phyloP scores from a whole-genome alignment of 306 rosid genomes.

The Leucaena leucocephala region DNA sequence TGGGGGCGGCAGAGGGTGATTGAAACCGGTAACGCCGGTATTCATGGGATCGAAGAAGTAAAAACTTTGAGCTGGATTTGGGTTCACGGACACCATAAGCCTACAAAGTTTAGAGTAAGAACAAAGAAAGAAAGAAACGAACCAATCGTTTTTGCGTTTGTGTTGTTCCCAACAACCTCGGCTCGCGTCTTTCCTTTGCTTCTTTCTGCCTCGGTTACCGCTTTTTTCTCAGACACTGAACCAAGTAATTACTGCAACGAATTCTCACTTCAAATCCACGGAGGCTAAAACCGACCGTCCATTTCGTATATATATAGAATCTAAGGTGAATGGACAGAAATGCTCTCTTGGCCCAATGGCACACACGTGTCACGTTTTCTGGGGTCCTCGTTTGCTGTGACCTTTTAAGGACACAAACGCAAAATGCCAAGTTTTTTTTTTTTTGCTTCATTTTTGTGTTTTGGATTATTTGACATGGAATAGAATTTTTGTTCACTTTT shows the following conservation, averaged over 20 bases:
- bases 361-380: background rate
- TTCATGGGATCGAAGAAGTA: constrained; percentile 49
- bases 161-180: background rate
- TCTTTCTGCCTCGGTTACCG: background rate
- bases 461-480: background rate
- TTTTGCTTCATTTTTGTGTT: background rate
- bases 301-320: background rate
- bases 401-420: background rate
- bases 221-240: background rate
- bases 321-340: background rate
- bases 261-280: background rate
- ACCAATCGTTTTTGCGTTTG: background rate
- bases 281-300: background rate
- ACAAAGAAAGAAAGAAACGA: background rate
- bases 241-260: background rate
- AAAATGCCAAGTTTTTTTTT: background rate
- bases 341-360: background rate
- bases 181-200: background rate
- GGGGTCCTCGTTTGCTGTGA: background rate
- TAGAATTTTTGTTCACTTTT: background rate
- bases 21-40: constrained; percentile 36
- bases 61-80: constrained; percentile 51
- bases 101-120: background rate
- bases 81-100: constrained; percentile 55
- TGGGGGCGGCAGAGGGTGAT: constrained; percentile 40